Evolutionary conservation across 164 flowering plant species (phyloP), one percentile per base, ranked within the genome.

Genomic region (Berberis vulgaris): DNA sequence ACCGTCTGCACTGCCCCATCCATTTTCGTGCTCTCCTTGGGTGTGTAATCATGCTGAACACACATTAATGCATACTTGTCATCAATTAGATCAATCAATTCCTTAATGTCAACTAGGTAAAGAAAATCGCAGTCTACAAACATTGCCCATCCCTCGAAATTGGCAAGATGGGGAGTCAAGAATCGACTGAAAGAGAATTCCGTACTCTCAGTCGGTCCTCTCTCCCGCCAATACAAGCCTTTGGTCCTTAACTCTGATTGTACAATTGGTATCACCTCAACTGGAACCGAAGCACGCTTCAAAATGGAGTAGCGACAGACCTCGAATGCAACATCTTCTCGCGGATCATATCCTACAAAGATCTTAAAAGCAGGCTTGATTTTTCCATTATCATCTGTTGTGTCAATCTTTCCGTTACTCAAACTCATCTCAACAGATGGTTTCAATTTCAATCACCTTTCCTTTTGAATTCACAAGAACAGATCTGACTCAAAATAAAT

Each of bases 41-140:
- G 98, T 0, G 92, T 68, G 60, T 93, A 93, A 67, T 93, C 98
- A 73, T 90, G 97, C n/a, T 90, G 94, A 49, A 93, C 98, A 57
- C 98, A 90, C 98, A 90, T 88, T 1, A 90, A 57, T 0, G 98
- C 98, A 59, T 75, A 88, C 55, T 77, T 83, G 3, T 93, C 92
- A 66, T 93, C 95, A 41, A 86, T 74, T 73, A 90, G 63, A n/a
- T 84, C 89, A 0, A 63, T 73, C 54, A 93, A 63, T 67, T 90
- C 86, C 77, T 88, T 86, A 41, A 93, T 77, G 65, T 93, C 98
- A n/a, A 77, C 78, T 10, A 86, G 75, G 69, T 90, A 93, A 11
- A 93, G 84, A 66, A 93, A 88, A 69, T 93, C 98, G 63, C 98
- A 93, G 54, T 93, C 98, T 7, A 93, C 91, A 69, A 93, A 93